Percentiles rank a stretch among this genome's conserved stretches.
Conservation (phyloP, 225 moss, liverwort and hornwort species). For the Lunularia cruciata region DNA sequence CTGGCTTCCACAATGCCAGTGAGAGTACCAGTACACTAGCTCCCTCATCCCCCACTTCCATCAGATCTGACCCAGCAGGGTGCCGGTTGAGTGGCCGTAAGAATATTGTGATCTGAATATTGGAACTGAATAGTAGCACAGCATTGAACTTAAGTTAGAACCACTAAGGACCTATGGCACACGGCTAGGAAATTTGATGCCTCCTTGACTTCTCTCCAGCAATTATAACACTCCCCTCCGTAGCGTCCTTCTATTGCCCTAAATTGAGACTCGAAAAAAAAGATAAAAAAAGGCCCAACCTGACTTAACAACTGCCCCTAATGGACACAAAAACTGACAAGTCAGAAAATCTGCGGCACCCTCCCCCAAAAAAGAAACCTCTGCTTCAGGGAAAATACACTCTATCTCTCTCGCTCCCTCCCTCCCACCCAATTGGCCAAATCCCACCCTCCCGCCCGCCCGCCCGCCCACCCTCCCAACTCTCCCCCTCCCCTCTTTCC, state of each 20-base stretch:
- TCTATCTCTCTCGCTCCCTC: constrained; percentile 12
- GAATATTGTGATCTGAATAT: constrained; percentile 29
- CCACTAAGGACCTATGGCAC: constrained; percentile 20
- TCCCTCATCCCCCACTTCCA: constrained; percentile 20
- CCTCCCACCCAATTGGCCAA: constrained; percentile 13
- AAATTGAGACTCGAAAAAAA: constrained; percentile 19
- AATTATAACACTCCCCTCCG: constrained; percentile 23
- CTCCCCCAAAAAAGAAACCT: constrained; percentile 33
- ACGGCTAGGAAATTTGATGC: constrained; percentile 20
- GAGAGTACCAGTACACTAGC: constrained; percentile 2
- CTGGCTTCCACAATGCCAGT: constrained; percentile 19
- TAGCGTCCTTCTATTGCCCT: constrained; percentile 26
- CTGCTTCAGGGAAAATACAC: constrained; percentile 27
- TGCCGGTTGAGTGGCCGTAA: constrained; percentile 23
- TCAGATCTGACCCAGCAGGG: constrained; percentile 19
- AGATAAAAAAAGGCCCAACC: constrained; percentile 34
- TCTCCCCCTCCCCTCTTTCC: constrained; percentile 16
- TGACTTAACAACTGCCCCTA: constrained; percentile 46
- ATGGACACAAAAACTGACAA: constrained; percentile 51
- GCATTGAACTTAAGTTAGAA: constrained; percentile 37
- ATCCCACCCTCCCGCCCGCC: constrained; percentile 12
- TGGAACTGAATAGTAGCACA: constrained; percentile 39
- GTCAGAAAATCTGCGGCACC: constrained; percentile 42
- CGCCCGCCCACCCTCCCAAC: constrained; percentile 14
- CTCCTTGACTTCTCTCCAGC: constrained; percentile 21